Evolutionary conservation across 805 yeast genomes (phyloP).

Genomic region (Candida hungchunana): DNA sequence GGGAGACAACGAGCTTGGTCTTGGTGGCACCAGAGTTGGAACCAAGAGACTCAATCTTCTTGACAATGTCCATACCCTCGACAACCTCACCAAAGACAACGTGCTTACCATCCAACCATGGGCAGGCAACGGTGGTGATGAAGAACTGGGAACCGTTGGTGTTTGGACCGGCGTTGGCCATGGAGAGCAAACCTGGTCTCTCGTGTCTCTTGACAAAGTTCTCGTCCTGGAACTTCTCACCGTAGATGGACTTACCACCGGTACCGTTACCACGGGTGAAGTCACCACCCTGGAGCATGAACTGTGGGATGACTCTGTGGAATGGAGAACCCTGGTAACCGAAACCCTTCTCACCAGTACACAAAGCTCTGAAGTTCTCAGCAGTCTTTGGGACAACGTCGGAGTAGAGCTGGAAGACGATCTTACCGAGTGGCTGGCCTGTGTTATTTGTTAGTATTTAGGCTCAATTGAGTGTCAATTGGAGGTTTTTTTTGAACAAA

Average conservation of each 20-base stretch:
- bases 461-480: no score
- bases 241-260: slow-evolving; percentile 93
- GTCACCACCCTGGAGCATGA: slow-evolving; percentile 98
- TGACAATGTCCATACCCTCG: slow-evolving; percentile 81
- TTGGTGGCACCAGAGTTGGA: slow-evolving; percentile 69
- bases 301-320: slow-evolving; percentile 97
- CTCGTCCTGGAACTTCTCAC: slow-evolving; percentile 73
- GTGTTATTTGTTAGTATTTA: slow-evolving; percentile 1
- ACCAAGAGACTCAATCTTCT: slow-evolving; percentile 78
- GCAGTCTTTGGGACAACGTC: slow-evolving; percentile 94
- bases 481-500: no score
- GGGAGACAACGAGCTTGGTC: slow-evolving; percentile 61
- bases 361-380: slow-evolving; percentile 91
- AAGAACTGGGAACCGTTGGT: slow-evolving; percentile 98
- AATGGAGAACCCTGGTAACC: slow-evolving; percentile 87
- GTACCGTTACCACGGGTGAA: slow-evolving; percentile 92
- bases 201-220: slow-evolving; percentile 71
- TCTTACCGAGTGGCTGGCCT: slow-evolving; percentile 71
- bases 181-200: slow-evolving; percentile 79
- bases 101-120: slow-evolving; percentile 92
- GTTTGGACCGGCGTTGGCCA: slow-evolving; percentile 99
- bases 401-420: slow-evolving; percentile 83
- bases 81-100: slow-evolving; percentile 92
- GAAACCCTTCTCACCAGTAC: slow-evolving; percentile 95
- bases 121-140: slow-evolving; percentile 83